Evolutionary conservation across 2,329 filamentous ascomycete species (phyloP).

Genomic region (Ceratocystis huliohia): DNA sequence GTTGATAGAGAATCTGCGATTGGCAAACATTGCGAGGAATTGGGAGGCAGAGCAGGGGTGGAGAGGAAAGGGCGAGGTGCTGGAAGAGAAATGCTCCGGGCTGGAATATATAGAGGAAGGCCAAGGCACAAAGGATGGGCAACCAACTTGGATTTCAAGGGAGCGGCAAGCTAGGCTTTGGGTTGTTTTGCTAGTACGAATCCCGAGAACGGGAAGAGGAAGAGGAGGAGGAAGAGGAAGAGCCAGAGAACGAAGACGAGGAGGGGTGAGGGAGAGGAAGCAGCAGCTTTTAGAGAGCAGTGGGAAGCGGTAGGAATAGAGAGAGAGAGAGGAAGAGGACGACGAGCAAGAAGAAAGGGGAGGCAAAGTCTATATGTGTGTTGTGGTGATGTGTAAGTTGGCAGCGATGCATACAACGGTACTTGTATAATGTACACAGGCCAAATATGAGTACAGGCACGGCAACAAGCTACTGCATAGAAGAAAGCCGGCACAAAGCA

Average conservation of each 20-base stretch:
- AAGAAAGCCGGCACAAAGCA: background rate
- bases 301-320: background rate
- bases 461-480: background rate
- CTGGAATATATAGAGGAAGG: background rate
- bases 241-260: background rate
- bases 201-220: background rate
- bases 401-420: background rate
- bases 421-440: background rate
- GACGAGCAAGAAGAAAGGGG: background rate
- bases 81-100: background rate
- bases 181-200: background rate
- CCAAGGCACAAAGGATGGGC: background rate
- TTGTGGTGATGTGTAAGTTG: background rate
- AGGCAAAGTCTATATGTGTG: constrained; percentile 1
- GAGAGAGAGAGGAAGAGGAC: background rate
- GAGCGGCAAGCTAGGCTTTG: background rate
- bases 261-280: background rate
- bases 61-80: background rate
- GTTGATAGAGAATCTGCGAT: constrained; percentile 53
- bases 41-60: background rate
- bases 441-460: background rate
- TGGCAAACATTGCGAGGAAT: constrained; percentile 36
- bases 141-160: constrained; percentile 1
- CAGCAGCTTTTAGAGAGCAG: no score
- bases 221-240: background rate